These are phyloP conservation scores for Paraglomus occultum DNA, from an alignment of 192 early-diverging fungal species.

Conservation along the genomic window DNA sequence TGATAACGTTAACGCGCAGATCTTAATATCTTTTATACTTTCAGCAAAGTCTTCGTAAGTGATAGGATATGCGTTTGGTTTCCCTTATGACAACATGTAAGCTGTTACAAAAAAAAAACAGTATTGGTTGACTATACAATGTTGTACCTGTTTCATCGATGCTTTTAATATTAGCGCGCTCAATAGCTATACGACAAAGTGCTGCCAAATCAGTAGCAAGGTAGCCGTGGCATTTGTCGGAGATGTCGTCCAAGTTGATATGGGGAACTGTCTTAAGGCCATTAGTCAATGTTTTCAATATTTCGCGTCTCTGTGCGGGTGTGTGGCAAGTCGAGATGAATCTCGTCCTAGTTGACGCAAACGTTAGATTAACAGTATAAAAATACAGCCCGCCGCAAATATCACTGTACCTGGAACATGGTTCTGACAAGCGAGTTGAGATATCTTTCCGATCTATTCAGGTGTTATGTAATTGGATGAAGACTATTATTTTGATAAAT, in stretches of 20 bases:
- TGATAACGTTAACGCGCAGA: conserved; percentile 37
- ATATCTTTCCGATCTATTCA: conserved; percentile 12
- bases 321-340: too few relatives aligned
- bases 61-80: conserved; percentile 21
- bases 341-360: too few relatives aligned
- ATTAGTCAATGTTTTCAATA: too few relatives aligned
- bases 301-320: too few relatives aligned
- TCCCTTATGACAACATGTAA: conserved; percentile 23
- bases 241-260: too few relatives aligned
- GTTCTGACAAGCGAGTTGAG: neutral
- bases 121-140: conserved; percentile 16
- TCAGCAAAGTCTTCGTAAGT: conserved; percentile 44
- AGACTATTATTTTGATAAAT: neutral
- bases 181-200: conserved; percentile 39
- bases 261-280: too few relatives aligned
- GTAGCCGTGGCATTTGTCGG: too few relatives aligned
- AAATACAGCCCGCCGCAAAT: conserved; percentile 16
- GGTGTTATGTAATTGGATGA: neutral
- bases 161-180: conserved; percentile 12
- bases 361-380: too few relatives aligned
- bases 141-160: conserved; percentile 22
- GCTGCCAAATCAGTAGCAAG: neutral
- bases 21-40: conserved; percentile 34
- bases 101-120: conserved; percentile 27
- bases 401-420: conserved; percentile 22